phyloP scores from a whole-genome alignment of 2,329 filamentous ascomycete species.

The Pestalotiopsis sp. region DNA sequence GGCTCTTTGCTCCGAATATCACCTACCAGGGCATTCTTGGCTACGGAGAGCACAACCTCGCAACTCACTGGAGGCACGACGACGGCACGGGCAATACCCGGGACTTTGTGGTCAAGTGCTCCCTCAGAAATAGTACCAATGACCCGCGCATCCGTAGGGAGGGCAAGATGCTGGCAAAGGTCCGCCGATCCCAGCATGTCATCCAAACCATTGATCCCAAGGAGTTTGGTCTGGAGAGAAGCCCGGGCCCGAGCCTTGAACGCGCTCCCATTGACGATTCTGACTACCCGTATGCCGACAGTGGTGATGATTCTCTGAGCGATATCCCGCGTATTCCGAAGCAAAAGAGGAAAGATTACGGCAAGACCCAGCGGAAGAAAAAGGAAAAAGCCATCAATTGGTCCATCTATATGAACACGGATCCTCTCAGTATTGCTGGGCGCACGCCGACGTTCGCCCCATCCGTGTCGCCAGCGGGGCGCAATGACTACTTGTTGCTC shows the following conservation, averaged over 20 bases:
- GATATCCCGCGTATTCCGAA: not conserved
- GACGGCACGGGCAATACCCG: not conserved
- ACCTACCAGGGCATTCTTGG: not conserved
- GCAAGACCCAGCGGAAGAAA: not conserved
- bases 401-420: not conserved
- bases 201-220: not conserved
- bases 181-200: constrained; percentile 1
- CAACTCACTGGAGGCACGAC: not conserved
- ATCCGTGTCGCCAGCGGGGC: not conserved
- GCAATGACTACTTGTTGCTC: not conserved
- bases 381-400: not conserved
- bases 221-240: not conserved
- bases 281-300: not conserved
- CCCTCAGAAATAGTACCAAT: not conserved
- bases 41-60: not conserved
- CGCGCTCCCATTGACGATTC: not conserved
- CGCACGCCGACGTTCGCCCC: not conserved
- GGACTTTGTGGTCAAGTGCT: not conserved
- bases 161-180: not conserved
- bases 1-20: not conserved
- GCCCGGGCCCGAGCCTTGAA: not conserved
- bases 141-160: constrained; percentile 2
- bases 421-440: not conserved
- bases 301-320: not conserved
- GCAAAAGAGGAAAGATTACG: not conserved